These are phyloP conservation scores for Tetrapisispora iriomotensis DNA, from an alignment of 805 yeast species.

Conservation along the genomic window DNA sequence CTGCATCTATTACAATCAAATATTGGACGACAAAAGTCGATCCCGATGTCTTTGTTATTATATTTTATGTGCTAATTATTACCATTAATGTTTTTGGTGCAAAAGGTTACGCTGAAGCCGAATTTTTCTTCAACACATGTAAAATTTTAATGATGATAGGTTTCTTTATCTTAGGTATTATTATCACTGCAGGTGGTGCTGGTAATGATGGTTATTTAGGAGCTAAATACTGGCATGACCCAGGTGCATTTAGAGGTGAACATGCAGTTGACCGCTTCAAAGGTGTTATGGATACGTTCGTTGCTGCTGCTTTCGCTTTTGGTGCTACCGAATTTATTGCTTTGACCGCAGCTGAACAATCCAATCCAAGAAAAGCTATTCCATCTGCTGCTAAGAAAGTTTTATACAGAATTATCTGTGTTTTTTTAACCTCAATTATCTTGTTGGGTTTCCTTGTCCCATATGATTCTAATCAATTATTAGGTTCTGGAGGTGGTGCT, in stretches of 20 bases:
- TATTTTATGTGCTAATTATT: slow-evolving; percentile 43
- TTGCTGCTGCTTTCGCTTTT: slow-evolving; percentile 59
- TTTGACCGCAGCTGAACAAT: slow-evolving; percentile 62
- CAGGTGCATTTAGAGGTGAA: slow-evolving; percentile 51
- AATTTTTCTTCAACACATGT: slow-evolving; percentile 47
- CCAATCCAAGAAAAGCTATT: slow-evolving; percentile 48
- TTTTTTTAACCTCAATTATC: slow-evolving; percentile 45
- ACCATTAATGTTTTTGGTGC: slow-evolving; percentile 46
- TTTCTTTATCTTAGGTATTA: slow-evolving; percentile 49
- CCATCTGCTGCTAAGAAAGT: slow-evolving; percentile 66
- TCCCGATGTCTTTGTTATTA: slow-evolving; percentile 49
- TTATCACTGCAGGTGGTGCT: slow-evolving; percentile 49
- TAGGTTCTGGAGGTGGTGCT: slow-evolving; percentile 39
- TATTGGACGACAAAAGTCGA: slow-evolving; percentile 43
- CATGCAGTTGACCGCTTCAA: slow-evolving; percentile 36
- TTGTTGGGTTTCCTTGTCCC: slow-evolving; percentile 55
- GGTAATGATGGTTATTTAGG: slow-evolving; percentile 46
- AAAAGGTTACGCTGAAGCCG: slow-evolving; percentile 58
- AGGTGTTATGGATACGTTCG: slow-evolving; percentile 55
- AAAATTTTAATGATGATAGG: slow-evolving; percentile 52
- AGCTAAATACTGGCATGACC: slow-evolving; percentile 47
- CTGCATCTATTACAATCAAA: slow-evolving; percentile 47
- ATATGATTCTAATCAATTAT: slow-evolving; percentile 40
- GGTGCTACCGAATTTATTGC: slow-evolving; percentile 60
- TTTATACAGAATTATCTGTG: slow-evolving; percentile 53